Evolutionary conservation across 768 basidiomycete genomes (phyloP).

Genomic region (Cyathus striatus): DNA sequence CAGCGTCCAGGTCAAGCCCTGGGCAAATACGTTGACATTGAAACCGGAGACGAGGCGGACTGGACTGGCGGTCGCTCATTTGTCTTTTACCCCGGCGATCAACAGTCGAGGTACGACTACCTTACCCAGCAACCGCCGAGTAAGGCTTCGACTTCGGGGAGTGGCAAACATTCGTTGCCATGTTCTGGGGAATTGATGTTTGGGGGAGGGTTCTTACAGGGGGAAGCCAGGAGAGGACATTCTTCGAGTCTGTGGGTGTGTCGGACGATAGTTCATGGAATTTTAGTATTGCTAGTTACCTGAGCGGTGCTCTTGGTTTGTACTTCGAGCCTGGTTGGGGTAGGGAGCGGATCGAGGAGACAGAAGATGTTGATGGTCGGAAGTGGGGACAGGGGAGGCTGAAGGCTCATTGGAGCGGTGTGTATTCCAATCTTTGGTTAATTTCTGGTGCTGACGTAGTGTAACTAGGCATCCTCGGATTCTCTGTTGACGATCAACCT

Average conservation of each 20-base stretch:
- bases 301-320: slow-evolving; percentile 36
- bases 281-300: slow-evolving; percentile 19
- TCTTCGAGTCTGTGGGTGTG: slow-evolving; percentile 25
- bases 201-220: slow-evolving; percentile 49
- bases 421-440: neutral
- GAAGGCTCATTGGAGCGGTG: slow-evolving; percentile 58
- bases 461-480: slow-evolving; percentile 34
- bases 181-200: slow-evolving; percentile 56
- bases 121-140: slow-evolving; percentile 50
- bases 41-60: slow-evolving; percentile 1
- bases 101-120: slow-evolving; percentile 45
- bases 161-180: slow-evolving; percentile 7
- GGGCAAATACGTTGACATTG: slow-evolving; percentile 8
- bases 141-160: neutral
- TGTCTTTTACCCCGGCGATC: slow-evolving; percentile 45
- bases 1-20: slow-evolving; percentile 45
- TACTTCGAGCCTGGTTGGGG: slow-evolving; percentile 33
- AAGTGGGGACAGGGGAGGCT: slow-evolving; percentile 27
- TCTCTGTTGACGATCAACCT: slow-evolving; percentile 56
- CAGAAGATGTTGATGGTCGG: slow-evolving; percentile 23
- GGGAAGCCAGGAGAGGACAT: slow-evolving; percentile 16
- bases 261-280: slow-evolving; percentile 30
- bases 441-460: neutral
- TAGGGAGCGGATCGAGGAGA: slow-evolving; percentile 12
- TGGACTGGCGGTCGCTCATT: slow-evolving; percentile 48